phyloP scores from a whole-genome alignment of 164 flowering plant genomes.

The Kalanchoe fedtschenkoi region DNA sequence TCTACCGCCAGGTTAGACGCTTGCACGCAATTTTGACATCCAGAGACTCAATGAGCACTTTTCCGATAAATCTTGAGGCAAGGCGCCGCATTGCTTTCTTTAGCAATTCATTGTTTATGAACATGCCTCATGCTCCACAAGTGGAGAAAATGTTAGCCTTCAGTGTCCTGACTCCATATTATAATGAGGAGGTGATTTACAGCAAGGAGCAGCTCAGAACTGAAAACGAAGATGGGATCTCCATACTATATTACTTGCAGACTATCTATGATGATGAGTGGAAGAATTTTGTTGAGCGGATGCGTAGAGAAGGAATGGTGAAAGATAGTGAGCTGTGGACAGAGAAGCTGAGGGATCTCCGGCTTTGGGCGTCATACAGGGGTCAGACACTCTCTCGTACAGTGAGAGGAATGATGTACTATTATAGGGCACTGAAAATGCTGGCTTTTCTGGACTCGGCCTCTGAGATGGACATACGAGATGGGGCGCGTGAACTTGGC shows the following conservation, averaged over 20 bases:
- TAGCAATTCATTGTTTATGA: constrained; percentile 63
- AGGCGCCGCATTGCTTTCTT: constrained; percentile 62
- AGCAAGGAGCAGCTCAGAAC: constrained; percentile 47
- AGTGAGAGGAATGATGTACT: constrained; percentile 72
- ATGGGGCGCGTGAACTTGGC: constrained; percentile 32
- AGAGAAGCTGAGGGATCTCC: constrained; percentile 40
- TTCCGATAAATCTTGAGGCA: constrained; percentile 56
- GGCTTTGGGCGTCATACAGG: constrained; percentile 65
- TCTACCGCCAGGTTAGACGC: constrained; percentile 49
- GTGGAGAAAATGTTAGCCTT: constrained; percentile 69
- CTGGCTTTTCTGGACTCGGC: constrained; percentile 63
- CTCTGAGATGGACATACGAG: constrained; percentile 51
- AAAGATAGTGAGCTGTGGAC: constrained; percentile 43
- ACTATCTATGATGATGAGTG: constrained; percentile 56
- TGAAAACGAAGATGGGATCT: constrained; percentile 60
- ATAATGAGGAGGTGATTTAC: constrained; percentile 50
- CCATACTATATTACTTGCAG: constrained; percentile 49
- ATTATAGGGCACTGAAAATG: constrained; percentile 57
- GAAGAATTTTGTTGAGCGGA: constrained; percentile 54
- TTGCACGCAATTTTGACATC: constrained; percentile 53
- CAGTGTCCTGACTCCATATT: constrained; percentile 67
- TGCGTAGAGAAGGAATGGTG: constrained; percentile 48
- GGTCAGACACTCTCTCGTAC: constrained; percentile 62
- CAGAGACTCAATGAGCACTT: constrained; percentile 46
- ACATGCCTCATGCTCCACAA: constrained; percentile 68